A percentile compares a stretch with the other conserved stretches of the same genome.
These are phyloP conservation scores for Pseudopyricularia javanii DNA, from an alignment of 2,329 filamentous ascomycete species.

Conservation along the genomic window DNA sequence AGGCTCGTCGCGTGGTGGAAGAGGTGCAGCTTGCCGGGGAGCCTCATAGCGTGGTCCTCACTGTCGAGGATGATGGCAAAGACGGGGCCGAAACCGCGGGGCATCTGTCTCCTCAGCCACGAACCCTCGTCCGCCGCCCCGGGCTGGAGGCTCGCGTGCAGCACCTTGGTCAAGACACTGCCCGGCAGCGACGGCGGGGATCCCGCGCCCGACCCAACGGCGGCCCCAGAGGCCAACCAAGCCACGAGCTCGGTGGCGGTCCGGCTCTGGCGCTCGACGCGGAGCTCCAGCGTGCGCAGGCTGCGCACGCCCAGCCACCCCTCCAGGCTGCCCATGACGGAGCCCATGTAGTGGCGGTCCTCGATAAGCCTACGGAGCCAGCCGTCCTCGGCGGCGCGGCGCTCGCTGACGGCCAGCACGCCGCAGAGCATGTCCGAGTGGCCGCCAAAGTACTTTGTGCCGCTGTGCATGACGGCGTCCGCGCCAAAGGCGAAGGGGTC, in stretches of 20 bases:
- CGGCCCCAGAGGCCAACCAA: slow-evolving; percentile 48
- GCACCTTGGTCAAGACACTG: slow-evolving; percentile 10
- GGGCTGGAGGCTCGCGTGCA: slow-evolving; percentile 65
- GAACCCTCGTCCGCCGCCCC: slow-evolving; percentile 41
- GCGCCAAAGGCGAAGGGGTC: slow-evolving; percentile 74
- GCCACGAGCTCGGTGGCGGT: slow-evolving; percentile 57
- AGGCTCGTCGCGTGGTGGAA: slow-evolving; percentile 94
- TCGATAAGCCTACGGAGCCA: slow-evolving; percentile 49
- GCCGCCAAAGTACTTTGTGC: slow-evolving; percentile 92
- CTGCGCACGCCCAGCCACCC: slow-evolving; percentile 85
- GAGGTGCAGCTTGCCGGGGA: slow-evolving; percentile 68
- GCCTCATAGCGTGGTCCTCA: slow-evolving; percentile 44
- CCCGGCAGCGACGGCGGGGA: slow-evolving; percentile 10
- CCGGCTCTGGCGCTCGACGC: slow-evolving; percentile 64
- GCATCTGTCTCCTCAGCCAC: slow-evolving; percentile 85
- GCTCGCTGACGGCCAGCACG: slow-evolving; percentile 55
- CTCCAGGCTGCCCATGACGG: slow-evolving; percentile 80
- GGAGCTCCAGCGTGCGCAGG: slow-evolving; percentile 72
- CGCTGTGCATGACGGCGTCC: slow-evolving; percentile 82
- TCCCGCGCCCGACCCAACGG: slow-evolving; percentile 17
- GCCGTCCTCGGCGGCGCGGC: slow-evolving; percentile 17
- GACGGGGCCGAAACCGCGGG: slow-evolving; percentile 77
- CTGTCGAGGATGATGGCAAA: slow-evolving; percentile 62
- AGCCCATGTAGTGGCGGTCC: slow-evolving; percentile 69
- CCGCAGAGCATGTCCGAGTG: slow-evolving; percentile 92